phyloP scores from a whole-genome alignment of 164 flowering plant genomes.

The Taxillus chinensis region DNA sequence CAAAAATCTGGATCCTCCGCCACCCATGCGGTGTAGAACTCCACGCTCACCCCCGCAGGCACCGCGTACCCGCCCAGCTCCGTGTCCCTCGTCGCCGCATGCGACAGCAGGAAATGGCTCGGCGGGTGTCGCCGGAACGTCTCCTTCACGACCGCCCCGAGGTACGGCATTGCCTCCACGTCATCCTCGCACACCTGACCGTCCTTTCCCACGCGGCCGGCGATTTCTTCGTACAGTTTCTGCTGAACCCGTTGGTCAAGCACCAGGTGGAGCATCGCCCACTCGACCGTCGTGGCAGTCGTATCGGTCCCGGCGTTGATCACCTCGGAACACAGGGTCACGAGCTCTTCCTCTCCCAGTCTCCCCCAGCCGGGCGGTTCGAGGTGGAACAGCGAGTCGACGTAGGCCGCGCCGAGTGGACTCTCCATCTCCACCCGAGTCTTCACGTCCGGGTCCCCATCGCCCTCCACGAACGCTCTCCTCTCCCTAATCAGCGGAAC shows the following conservation, averaged over 20 bases:
- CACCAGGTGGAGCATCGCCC: conserved; percentile 73
- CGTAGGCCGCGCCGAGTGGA: conserved; percentile 68
- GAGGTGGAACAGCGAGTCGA: conserved; percentile 61
- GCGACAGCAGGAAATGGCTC: conserved; percentile 69
- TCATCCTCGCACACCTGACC: conserved; percentile 38
- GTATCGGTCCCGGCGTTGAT: conserved; percentile 91
- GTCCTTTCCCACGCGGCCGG: conserved; percentile 36
- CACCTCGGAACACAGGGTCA: conserved; percentile 66
- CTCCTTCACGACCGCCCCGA: conserved; percentile 69
- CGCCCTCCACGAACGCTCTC: conserved; percentile 34
- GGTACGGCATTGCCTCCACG: conserved; percentile 58
- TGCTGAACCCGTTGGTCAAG: conserved; percentile 55
- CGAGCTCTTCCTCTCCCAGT: conserved; percentile 65
- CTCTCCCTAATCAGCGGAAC: conserved; percentile 51
- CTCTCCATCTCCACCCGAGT: conserved; percentile 44
- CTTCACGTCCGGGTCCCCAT: conserved; percentile 8
- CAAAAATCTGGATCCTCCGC: conserved; percentile 67
- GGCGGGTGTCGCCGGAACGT: conserved; percentile 88
- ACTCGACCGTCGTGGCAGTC: conserved; percentile 66
- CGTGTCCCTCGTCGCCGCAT: conserved; percentile 51
- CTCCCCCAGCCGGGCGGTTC: conserved; percentile 32
- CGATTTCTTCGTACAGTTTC: conserved; percentile 54
- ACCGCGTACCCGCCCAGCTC: conserved; percentile 65
- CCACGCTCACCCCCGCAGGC: conserved; percentile 56
- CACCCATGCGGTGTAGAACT: conserved; percentile 76